phyloP scores from a whole-genome alignment of 495 filamentous ascomycete genomes.

The Penicillium longicatenatum region DNA sequence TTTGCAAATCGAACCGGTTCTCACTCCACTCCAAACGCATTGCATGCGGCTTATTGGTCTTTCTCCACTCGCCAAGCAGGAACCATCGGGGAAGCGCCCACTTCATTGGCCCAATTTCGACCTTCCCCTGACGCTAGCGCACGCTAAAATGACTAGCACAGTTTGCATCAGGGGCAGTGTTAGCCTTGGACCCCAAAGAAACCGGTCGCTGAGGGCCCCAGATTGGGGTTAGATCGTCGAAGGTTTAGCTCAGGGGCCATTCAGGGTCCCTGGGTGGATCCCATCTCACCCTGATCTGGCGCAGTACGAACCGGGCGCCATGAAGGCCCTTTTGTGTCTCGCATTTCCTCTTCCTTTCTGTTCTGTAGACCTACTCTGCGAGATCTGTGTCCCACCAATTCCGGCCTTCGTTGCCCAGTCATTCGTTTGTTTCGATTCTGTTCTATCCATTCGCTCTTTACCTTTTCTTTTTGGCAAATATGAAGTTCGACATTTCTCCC shows the following conservation, averaged over 20 bases:
- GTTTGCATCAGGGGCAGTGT: conserved; percentile 21
- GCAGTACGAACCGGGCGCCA: conserved; percentile 8
- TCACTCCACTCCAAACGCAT: conserved; percentile 1
- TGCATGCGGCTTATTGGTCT: conserved; percentile 4
- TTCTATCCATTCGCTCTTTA: conserved; percentile 24
- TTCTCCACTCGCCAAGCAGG: conserved; percentile 26
- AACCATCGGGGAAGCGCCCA: conserved; percentile 23
- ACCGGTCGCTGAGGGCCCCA: conserved; percentile 7
- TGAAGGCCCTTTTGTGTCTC: conserved; percentile 25
- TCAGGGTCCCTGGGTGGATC: conserved; percentile 14
- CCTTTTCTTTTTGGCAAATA: conserved; percentile 19
- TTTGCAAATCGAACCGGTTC: conserved; percentile 2
- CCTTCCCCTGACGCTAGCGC: conserved; percentile 28
- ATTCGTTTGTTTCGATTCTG: conserved; percentile 26
- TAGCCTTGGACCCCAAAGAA: not conserved
- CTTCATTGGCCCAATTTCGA: conserved; percentile 12
- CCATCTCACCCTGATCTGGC: conserved; percentile 2
- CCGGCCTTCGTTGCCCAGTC: conserved; percentile 24
- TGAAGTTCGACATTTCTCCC: conserved; percentile 38
- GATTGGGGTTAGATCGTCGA: conserved; percentile 9
- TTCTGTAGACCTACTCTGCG: conserved; percentile 31
- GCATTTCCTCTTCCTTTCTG: conserved; percentile 15
- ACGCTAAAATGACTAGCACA: conserved; percentile 16
- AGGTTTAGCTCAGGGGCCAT: conserved; percentile 14
- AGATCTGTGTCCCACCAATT: conserved; percentile 31